phyloP scores from a whole-genome alignment of 2,329 filamentous ascomycete genomes.

The Rhexocercosporidium sp. region DNA sequence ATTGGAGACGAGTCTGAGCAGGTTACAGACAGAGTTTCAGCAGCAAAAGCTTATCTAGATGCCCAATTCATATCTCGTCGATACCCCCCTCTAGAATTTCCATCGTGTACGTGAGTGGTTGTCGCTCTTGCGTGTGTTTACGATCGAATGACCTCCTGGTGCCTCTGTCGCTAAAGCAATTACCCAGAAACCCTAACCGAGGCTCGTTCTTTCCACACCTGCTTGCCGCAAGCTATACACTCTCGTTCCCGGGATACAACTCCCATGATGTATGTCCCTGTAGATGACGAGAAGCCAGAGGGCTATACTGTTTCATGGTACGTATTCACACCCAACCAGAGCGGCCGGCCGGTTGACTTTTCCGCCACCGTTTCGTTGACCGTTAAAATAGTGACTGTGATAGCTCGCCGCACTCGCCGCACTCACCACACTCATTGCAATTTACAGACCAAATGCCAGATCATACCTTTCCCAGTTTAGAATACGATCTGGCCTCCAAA shows the following conservation, averaged over 20 bases:
- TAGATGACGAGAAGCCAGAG: not conserved
- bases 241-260: not conserved
- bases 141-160: not conserved
- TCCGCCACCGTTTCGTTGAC: not conserved
- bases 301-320: not conserved
- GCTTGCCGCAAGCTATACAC: not conserved
- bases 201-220: not conserved
- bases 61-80: not conserved
- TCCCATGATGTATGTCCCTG: constrained; percentile 6
- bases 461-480: constrained; percentile 4
- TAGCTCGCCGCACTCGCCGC: not conserved
- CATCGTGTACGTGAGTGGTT: constrained; percentile 3
- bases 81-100: not conserved
- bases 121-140: not conserved
- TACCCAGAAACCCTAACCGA: not conserved
- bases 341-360: not conserved
- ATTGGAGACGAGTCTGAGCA: not conserved
- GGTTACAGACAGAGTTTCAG: constrained; percentile 15
- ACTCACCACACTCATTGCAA: not conserved
- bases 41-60: not conserved
- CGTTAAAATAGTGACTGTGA: not conserved
- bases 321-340: not conserved
- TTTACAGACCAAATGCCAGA: not conserved
- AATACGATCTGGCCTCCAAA: constrained; percentile 12
- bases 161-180: not conserved